Base-by-base conservation (phyloP, 2,329 filamentous ascomycete species). In the Colletotrichum kahawae region DNA sequence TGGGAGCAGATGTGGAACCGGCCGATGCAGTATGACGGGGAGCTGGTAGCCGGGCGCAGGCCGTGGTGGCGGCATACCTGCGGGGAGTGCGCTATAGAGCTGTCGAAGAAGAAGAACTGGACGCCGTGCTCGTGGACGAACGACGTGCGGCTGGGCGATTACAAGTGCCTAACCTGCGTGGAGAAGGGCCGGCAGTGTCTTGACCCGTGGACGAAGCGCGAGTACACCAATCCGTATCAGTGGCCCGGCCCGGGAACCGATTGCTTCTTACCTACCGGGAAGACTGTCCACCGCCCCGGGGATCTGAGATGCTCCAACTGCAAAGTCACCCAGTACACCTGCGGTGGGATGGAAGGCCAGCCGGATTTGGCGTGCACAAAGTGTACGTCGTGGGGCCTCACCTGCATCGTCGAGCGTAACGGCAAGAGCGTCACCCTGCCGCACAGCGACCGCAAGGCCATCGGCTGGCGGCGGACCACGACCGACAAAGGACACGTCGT, bases 51-150 rank as follows among this genome's bases (percentile, higher is more conserved):
- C 10, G 75, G 77, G n/a, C 75, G 78, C 7, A 64, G 29, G 1
- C 69, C 76, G 33, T 80, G 79, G 80, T 67, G 76, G 34, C 7
- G 51, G 33, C 69, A 79, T 27, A 34, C 65, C 0, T 83, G 82
- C 31, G 27, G 38, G 14, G 48, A 13, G 10, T 75, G 73, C n/a
- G 7, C 24, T 8, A 2, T 36, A 16, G 63, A 63, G 6, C 27
- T 57, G 27, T 31, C 16, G 18, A 36, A 36, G 7, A 10, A 36
- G n/a, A 68, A 36, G n/a, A 38, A 9, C 9, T 59, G 27, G 24
- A 29, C 36, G 13, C 12, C 38, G 7, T 76, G 74, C 51, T 60
- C 59, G 13, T 76, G 74, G 74, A 60, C 56, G 5, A 34, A 29
- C n/a, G 74, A 76, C 18, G 31, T 76, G n/a, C 64, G 74, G 21